A percentile compares a stretch with the other conserved stretches of the same genome.
Evolutionary conservation across 2,329 filamentous ascomycete species (phyloP).

Genomic region (Neurospora crassa): DNA sequence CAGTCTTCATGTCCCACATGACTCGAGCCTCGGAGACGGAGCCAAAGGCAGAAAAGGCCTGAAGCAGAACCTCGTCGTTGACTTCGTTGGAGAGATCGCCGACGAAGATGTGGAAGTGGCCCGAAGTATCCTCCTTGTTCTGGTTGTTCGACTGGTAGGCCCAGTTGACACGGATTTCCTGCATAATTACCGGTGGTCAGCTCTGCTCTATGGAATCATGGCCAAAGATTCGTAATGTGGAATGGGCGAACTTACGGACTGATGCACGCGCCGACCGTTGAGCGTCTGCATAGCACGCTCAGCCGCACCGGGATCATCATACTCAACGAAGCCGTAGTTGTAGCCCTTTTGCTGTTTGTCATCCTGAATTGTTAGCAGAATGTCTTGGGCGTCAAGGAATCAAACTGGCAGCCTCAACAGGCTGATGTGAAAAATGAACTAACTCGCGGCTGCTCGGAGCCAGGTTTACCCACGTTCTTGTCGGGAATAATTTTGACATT

Average conservation of each 20-base stretch:
- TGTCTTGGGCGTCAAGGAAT: background rate
- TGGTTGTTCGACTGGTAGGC: conserved; percentile 93
- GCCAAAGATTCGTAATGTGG: background rate
- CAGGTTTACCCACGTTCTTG: conserved; percentile 73
- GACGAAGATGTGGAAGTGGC: conserved; percentile 98
- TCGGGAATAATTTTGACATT: conserved; percentile 99
- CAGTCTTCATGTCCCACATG: conserved; percentile 99
- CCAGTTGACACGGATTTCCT: conserved; percentile 99
- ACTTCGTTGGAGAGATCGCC: conserved; percentile 97
- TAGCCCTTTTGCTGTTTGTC: conserved; percentile 71
- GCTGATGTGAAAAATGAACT: background rate
- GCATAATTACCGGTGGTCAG: conserved; percentile 1
- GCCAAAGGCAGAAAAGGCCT: conserved; percentile 94
- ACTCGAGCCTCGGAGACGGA: conserved; percentile 94
- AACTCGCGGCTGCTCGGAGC: background rate
- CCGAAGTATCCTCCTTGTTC: conserved; percentile 94
- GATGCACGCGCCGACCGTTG: conserved; percentile 90
- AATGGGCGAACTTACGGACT: conserved; percentile 58
- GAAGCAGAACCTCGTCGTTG: conserved; percentile 87
- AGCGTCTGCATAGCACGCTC: conserved; percentile 96
- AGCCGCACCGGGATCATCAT: conserved; percentile 92
- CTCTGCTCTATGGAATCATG: background rate
- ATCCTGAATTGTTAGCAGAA: conserved; percentile 18
- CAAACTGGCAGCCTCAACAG: background rate
- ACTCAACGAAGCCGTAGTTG: conserved; percentile 99